These are phyloP conservation scores for Lasiosphaeris hirsuta DNA, from an alignment of 495 filamentous ascomycete genomes.

Conservation along the genomic window DNA sequence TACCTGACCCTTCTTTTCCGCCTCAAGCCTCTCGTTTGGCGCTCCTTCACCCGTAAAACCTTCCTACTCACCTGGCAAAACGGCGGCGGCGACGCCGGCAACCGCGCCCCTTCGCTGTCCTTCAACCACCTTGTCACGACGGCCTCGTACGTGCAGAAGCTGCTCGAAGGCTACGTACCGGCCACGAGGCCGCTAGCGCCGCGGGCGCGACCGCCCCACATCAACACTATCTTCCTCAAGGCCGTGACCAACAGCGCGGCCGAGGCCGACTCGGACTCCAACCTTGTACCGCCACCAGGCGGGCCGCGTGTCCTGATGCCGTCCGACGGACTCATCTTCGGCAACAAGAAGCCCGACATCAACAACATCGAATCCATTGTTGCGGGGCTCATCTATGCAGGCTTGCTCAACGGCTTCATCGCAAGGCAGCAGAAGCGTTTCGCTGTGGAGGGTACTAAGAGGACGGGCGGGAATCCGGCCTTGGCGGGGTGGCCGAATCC, in stretches of 20 bases:
- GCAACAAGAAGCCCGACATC: constrained; percentile 53
- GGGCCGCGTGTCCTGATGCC: constrained; percentile 46
- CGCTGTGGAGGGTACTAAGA: constrained; percentile 76
- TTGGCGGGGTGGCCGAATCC: constrained; percentile 43
- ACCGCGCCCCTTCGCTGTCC: constrained; percentile 55
- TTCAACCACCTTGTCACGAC: constrained; percentile 53
- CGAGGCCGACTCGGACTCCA: constrained; percentile 20
- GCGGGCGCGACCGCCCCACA: constrained; percentile 19
- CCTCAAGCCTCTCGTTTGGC: constrained; percentile 80
- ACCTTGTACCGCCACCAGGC: constrained; percentile 43
- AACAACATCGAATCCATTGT: constrained; percentile 75
- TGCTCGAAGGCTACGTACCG: constrained; percentile 49
- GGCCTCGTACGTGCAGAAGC: constrained; percentile 48
- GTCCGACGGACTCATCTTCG: constrained; percentile 47
- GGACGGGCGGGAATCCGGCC: constrained; percentile 46
- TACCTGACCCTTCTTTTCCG: constrained; percentile 68
- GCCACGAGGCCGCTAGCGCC: constrained; percentile 22
- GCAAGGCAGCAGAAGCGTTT: constrained; percentile 72
- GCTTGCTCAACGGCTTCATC: constrained; percentile 82
- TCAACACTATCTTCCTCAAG: constrained; percentile 39
- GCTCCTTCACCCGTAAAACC: constrained; percentile 71
- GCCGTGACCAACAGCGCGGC: constrained; percentile 39
- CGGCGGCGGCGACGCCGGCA: constrained; percentile 47
- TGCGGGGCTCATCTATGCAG: constrained; percentile 73
- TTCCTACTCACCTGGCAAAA: constrained; percentile 60